Conservation (phyloP, 2,329 filamentous ascomycete genomes). For the Ophioceras dolichostomum region DNA sequence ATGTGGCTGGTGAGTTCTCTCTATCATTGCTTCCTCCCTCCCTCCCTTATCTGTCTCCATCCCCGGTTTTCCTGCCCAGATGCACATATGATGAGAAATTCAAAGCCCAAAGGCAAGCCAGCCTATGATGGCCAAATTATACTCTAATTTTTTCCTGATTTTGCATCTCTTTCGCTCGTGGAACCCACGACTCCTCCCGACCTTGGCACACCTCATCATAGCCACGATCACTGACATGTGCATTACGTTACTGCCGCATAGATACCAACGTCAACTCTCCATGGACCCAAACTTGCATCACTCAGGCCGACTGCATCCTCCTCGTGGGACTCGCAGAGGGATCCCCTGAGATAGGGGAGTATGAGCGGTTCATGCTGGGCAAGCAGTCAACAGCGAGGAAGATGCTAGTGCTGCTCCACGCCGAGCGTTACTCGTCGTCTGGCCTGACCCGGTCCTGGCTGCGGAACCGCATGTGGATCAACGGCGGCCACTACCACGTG, state of each 20-base stretch:
- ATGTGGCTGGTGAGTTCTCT: slow-evolving; percentile 59
- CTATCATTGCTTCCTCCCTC: slow-evolving; percentile 1
- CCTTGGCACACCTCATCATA: neutral
- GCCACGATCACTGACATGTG: slow-evolving; percentile 2
- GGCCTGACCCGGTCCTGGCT: slow-evolving; percentile 85
- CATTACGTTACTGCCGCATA: slow-evolving; percentile 14
- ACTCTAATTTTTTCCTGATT: slow-evolving; percentile 61
- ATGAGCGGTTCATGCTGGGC: slow-evolving; percentile 88
- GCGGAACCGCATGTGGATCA: slow-evolving; percentile 91
- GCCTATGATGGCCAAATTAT: slow-evolving; percentile 42
- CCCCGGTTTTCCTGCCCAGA: slow-evolving; percentile 6
- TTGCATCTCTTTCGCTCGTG: slow-evolving; percentile 5
- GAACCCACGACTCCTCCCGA: too few species aligned
- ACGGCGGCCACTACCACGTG: slow-evolving; percentile 92
- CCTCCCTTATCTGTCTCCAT: neutral
- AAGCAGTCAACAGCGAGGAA: slow-evolving; percentile 97
- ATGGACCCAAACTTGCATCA: slow-evolving; percentile 97
- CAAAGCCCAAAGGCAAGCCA: slow-evolving; percentile 32
- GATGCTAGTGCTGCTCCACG: slow-evolving; percentile 78
- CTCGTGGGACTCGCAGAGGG: slow-evolving; percentile 84
- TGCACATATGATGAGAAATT: slow-evolving; percentile 37
- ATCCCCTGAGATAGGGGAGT: slow-evolving; percentile 85
- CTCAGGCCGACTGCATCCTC: slow-evolving; percentile 91
- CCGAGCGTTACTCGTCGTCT: slow-evolving; percentile 74
- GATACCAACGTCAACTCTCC: slow-evolving; percentile 95